A percentile compares a stretch with the other conserved stretches of the same genome.
Evolutionary conservation across 495 filamentous ascomycete genomes (phyloP).

Genomic region (Thermothielavioides terrestris): DNA sequence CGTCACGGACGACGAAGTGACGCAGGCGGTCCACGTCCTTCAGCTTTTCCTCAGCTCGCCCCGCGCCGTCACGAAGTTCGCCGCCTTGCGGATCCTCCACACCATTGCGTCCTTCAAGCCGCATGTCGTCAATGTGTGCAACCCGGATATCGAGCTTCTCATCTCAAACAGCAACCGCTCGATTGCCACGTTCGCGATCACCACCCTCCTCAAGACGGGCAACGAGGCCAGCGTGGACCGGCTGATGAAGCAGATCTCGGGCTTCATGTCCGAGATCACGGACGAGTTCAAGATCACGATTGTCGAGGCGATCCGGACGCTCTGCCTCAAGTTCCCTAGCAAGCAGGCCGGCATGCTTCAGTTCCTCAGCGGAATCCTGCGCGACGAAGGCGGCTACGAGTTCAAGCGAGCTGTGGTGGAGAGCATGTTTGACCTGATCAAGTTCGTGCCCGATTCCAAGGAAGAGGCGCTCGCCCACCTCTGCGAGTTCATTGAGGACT

Average conservation of each 20-base stretch:
- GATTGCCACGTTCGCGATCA: slow-evolving; percentile 97
- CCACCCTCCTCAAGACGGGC: slow-evolving; percentile 93
- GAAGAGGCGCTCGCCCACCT: slow-evolving; percentile 95
- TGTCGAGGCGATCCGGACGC: slow-evolving; percentile 90
- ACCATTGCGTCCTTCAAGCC: slow-evolving; percentile 94
- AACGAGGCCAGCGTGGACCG: slow-evolving; percentile 96
- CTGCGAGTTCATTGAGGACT: slow-evolving; percentile 99
- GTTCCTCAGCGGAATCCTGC: slow-evolving; percentile 88
- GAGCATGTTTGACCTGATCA: slow-evolving; percentile 99
- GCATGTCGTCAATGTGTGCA: slow-evolving; percentile 83
- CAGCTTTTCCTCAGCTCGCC: slow-evolving; percentile 97
- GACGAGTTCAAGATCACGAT: slow-evolving; percentile 99
- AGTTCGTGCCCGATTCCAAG: slow-evolving; percentile 95
- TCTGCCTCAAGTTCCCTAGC: slow-evolving; percentile 95
- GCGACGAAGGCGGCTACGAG: slow-evolving; percentile 96
- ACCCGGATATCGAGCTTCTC: slow-evolving; percentile 90
- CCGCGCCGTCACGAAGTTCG: slow-evolving; percentile 93
- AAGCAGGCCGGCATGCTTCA: slow-evolving; percentile 97
- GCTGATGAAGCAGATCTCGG: slow-evolving; percentile 95
- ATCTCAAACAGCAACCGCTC: slow-evolving; percentile 96
- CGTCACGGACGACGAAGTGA: slow-evolving; percentile 83
- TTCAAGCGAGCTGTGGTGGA: slow-evolving; percentile 97
- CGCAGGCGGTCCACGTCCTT: slow-evolving; percentile 86
- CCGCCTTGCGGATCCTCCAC: slow-evolving; percentile 93
- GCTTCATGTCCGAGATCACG: slow-evolving; percentile 95